Evolutionary conservation across 352 stramenopile genomes (phyloP).

Genomic region (Phytophthora pistaciae): DNA sequence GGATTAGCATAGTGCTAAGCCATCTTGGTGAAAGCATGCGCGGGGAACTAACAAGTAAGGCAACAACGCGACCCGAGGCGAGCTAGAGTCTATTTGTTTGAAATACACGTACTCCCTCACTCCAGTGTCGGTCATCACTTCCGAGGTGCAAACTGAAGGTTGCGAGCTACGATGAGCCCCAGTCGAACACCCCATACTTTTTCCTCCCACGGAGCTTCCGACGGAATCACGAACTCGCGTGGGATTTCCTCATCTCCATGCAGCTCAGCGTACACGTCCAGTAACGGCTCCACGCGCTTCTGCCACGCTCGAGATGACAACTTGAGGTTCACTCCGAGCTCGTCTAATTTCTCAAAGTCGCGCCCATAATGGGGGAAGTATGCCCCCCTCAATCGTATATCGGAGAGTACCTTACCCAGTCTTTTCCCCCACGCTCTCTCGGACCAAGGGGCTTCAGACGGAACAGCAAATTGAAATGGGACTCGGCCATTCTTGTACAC

Average conservation of each 20-base stretch:
- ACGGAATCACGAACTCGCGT: neutral
- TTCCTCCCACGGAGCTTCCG: neutral
- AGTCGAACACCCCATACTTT: neutral
- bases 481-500: neutral
- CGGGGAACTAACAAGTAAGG: too few species aligned
- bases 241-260: neutral
- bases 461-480: neutral
- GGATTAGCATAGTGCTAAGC: too few species aligned
- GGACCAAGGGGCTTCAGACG: neutral
- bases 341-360: neutral
- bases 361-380: neutral
- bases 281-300: neutral
- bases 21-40: too few species aligned
- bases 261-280: neutral
- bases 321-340: neutral
- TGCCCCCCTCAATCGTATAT: neutral
- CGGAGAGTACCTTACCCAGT: neutral
- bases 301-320: neutral
- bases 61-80: too few species aligned
- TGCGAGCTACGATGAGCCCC: neutral
- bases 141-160: neutral
- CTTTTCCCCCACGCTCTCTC: neutral
- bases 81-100: too few species aligned
- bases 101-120: neutral
- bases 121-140: neutral